Base-by-base conservation (phyloP, 2,329 filamentous ascomycete species). In the Diplodia scrobiculata region DNA sequence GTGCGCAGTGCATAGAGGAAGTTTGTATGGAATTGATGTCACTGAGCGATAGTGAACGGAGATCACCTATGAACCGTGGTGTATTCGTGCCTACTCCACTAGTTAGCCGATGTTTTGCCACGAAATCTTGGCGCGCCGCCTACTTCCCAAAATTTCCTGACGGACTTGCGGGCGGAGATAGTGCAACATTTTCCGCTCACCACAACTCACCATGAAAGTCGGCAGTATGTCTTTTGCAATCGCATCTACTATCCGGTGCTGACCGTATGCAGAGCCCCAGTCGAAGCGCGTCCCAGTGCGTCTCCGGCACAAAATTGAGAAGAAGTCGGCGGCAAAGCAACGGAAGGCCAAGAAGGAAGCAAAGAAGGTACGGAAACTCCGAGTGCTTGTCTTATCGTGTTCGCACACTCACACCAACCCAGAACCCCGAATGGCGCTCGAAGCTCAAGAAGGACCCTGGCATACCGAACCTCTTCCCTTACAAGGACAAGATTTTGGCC, bases 381-480 rank as follows among this genome's bases (percentile, higher is more conserved):
- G 11, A 2, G 19, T 25, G 0, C 25, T 45, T 36, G 19, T 53
- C 47, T 6, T 3, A 11, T 55, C 50, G 10, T 27, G 14, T 19
- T 27, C 27, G 34, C 14, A 59, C 47, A 29, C 71, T 78, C n/a
- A 79, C 67, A 21, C 2, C n/a, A 2, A 3, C 50, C 4, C 69
- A 87, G 87, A 97, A 97, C 78, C 94, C 95, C 38, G 88, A 97
- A 91, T 98, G 95, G 92, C 88, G 91, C 72, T 93, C 92, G 67
- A 91, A 92, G 78, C 78, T 97, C 71, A 98, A 97, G 86, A 99
- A 98, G 82, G 95, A 99, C 74, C 95, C 94, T 27, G 95, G 95
- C 58, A 97, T 99, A 69, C 95, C 95, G 48, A 99, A 98, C 76
- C 81, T 97, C 41, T 99, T 97, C 81, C 95, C 95, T 0, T 97